Percentiles rank a stretch among this genome's conserved stretches.
Conservation (phyloP, 306 rosid species). For the Geum urbanum region DNA sequence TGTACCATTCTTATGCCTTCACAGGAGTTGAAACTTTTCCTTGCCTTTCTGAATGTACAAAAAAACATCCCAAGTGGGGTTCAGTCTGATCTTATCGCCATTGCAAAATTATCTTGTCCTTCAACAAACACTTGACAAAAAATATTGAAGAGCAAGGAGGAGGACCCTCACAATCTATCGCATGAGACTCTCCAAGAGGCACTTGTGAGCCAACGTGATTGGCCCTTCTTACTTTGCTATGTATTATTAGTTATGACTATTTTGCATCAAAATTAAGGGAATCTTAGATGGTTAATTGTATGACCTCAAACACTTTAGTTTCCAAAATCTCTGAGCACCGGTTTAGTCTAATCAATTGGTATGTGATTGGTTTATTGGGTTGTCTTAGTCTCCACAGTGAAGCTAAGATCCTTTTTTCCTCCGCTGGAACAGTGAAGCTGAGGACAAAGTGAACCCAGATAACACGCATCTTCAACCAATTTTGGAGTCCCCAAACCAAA, state of each 20-base stretch:
- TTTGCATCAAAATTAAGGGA: neutral
- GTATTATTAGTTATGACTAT: neutral
- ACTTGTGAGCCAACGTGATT: neutral
- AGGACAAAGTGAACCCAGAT: too few relatives aligned
- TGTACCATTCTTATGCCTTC: constrained; percentile 2
- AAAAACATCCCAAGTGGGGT: constrained; percentile 36
- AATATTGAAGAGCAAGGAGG: neutral
- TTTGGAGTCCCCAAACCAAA: too few relatives aligned
- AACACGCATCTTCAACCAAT: too few relatives aligned
- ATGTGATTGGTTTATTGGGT: too few relatives aligned
- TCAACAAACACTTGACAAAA: constrained; percentile 23
- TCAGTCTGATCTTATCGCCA: constrained; percentile 38
- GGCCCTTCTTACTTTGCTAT: neutral
- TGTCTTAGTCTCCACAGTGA: too few relatives aligned
- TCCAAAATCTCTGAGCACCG: too few relatives aligned
- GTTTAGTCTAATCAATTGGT: too few relatives aligned
- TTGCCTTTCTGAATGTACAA: constrained; percentile 14
- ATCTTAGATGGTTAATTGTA: neutral
- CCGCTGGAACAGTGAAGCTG: too few relatives aligned
- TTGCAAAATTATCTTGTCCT: constrained; percentile 28
- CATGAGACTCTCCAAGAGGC: neutral
- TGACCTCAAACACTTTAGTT: neutral
- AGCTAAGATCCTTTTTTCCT: too few relatives aligned
- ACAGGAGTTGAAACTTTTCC: neutral
- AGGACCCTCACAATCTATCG: constrained; percentile 22